Conservation (phyloP, 2,329 filamentous ascomycete genomes). For the Lachnellula arida region DNA sequence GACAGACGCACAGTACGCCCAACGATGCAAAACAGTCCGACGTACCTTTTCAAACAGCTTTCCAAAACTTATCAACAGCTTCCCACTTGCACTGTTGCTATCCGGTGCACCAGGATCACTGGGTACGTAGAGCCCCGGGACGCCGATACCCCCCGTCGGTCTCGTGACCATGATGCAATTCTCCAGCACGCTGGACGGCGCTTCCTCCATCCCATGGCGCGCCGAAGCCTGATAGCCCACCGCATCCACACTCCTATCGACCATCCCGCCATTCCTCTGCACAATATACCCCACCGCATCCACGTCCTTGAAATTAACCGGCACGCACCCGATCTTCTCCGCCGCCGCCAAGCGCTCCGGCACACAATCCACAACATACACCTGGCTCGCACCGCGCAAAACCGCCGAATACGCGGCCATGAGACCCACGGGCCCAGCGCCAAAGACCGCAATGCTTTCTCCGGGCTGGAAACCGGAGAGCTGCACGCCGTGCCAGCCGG, state of each 20-base stretch:
- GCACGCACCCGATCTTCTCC: conserved; percentile 56
- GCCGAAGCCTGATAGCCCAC: conserved; percentile 62
- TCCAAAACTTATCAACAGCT: conserved; percentile 60
- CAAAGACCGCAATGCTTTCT: conserved; percentile 61
- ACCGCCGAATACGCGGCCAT: conserved; percentile 62
- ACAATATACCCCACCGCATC: conserved; percentile 59
- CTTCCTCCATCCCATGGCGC: conserved; percentile 51
- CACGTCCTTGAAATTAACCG: conserved; percentile 56
- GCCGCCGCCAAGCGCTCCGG: conserved; percentile 54
- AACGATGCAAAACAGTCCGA: background rate
- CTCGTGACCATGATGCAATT: conserved; percentile 29
- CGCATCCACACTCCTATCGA: conserved; percentile 60
- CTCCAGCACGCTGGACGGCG: conserved; percentile 47
- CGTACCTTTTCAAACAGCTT: conserved; percentile 63
- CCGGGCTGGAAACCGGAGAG: conserved; percentile 56
- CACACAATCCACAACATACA: conserved; percentile 61
- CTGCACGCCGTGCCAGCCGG: conserved; percentile 53
- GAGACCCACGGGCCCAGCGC: conserved; percentile 59
- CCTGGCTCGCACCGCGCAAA: conserved; percentile 54
- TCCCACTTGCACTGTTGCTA: conserved; percentile 54
- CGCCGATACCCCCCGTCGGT: conserved; percentile 28
- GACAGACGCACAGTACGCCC: no score
- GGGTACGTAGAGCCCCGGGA: conserved; percentile 33
- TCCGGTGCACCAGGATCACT: conserved; percentile 60
- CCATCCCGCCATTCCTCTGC: conserved; percentile 52